phyloP scores from a whole-genome alignment of 2,329 filamentous ascomycete species.

The Waltergamsia citrina region DNA sequence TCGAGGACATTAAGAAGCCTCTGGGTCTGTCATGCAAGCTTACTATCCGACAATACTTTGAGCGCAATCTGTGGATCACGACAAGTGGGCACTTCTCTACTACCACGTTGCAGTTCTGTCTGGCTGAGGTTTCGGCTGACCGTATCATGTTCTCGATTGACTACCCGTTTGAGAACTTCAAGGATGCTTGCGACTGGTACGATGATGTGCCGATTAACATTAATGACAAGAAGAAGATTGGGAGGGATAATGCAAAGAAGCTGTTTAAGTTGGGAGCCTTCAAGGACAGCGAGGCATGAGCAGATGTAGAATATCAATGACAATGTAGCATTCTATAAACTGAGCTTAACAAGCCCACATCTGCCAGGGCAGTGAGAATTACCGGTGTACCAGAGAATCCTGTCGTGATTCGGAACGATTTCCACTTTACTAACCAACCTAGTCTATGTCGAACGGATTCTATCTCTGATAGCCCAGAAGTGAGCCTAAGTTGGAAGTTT shows the following conservation, averaged over 20 bases:
- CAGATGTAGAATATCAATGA: background rate
- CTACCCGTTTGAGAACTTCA: constrained; percentile 40
- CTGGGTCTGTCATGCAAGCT: constrained; percentile 37
- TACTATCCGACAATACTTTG: constrained; percentile 42
- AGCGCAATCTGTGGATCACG: constrained; percentile 45
- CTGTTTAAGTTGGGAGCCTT: constrained; percentile 26
- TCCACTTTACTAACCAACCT: no score
- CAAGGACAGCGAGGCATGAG: constrained; percentile 15
- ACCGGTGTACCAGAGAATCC: no score
- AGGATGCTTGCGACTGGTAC: constrained; percentile 30
- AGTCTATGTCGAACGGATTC: no score
- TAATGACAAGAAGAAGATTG: constrained; percentile 27
- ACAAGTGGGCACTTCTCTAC: constrained; percentile 48
- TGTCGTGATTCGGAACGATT: no score
- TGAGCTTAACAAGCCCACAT: no score
- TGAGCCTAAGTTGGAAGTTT: no score
- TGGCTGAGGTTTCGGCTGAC: constrained; percentile 37
- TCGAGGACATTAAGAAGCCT: constrained; percentile 44
- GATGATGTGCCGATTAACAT: constrained; percentile 24
- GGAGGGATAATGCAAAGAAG: constrained; percentile 30
- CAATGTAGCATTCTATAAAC: no score
- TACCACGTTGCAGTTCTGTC: constrained; percentile 36
- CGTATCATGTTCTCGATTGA: constrained; percentile 43
- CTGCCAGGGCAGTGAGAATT: no score
- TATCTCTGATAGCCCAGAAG: no score